Conservation (phyloP, 495 filamentous ascomycete species). For the Xylaria grammica region DNA sequence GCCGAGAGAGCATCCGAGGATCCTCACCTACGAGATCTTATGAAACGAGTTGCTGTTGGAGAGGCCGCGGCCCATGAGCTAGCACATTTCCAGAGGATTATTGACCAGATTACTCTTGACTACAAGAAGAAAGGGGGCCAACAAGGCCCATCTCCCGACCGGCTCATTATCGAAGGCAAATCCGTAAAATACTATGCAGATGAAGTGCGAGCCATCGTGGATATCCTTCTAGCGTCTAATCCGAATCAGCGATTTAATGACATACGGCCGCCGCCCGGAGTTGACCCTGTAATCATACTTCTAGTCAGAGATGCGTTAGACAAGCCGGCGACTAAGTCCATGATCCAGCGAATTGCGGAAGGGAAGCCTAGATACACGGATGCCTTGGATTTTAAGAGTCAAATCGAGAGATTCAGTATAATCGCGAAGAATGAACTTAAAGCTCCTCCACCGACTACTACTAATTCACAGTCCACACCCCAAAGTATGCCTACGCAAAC, state of each 20-base stretch:
- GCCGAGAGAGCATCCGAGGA: slow-evolving; percentile 87
- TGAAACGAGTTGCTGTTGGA: slow-evolving; percentile 92
- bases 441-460: slow-evolving; percentile 25
- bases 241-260: slow-evolving; percentile 48
- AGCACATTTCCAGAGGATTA: slow-evolving; percentile 87
- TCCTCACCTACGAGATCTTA: slow-evolving; percentile 87
- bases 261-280: slow-evolving; percentile 46
- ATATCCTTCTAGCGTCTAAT: slow-evolving; percentile 52
- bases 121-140: slow-evolving; percentile 48
- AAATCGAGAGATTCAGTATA: slow-evolving; percentile 42
- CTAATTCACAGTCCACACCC: slow-evolving; percentile 20
- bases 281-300: slow-evolving; percentile 49
- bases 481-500: slow-evolving; percentile 30
- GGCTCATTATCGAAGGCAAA: slow-evolving; percentile 49
- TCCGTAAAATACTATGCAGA: slow-evolving; percentile 55
- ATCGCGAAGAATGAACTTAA: slow-evolving; percentile 35
- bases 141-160: slow-evolving; percentile 49
- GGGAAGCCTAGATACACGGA: slow-evolving; percentile 49
- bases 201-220: slow-evolving; percentile 52
- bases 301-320: slow-evolving; percentile 52
- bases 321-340: slow-evolving; percentile 41
- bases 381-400: slow-evolving; percentile 48
- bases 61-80: slow-evolving; percentile 81
- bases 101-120: slow-evolving; percentile 80
- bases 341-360: slow-evolving; percentile 47